Base-by-base conservation (phyloP, 768 basidiomycete genomes). In the Boletus fagicola region DNA sequence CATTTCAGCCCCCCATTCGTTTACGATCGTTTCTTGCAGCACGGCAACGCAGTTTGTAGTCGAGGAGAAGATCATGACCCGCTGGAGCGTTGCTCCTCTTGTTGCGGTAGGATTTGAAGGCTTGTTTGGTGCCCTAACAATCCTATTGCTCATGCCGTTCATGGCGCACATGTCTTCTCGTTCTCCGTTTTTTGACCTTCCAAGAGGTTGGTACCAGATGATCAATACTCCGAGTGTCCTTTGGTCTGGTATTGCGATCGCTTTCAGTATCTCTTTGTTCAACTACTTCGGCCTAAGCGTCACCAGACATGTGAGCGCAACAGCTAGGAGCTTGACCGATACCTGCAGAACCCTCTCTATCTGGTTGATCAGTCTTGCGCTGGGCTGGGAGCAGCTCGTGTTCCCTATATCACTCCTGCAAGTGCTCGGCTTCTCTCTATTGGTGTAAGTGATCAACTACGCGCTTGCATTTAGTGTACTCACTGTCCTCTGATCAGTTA, bases 101-200 rank as follows among this genome's bases (percentile, higher is more conserved):
- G 83, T 94, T 56, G 95, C 96, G 12, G 97, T 98, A 59, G 94
- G 95, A 24, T 91, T 82, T 60, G 97, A 99, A 75, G 97, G 97
- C 43, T 78, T 95, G 58, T 98, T 96, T 68, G 97, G 97, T 55
- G 76, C 86, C 20, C 62, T 90, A 63, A 88, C 91, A 30, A 87
- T 97, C 65, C 65, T 94, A 40, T 61, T 92, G 43, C 81, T 86
- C 61, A 80, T 97, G 76, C 92, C 94, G 0, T 76, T 97, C 69
- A 78, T 96, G 61, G 82, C 92, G 4, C 79, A 88, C 38, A 73
- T 92, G 64, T 75, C 87, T 20, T 72, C 85, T 60, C 73, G 81
- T 42, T 78, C 87, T 5, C 77, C 86, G 15, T 86, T 87, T 70
- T 97, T 99, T 70, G 94, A 98, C 75, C 83, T 97, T 53, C 82